phyloP scores from a whole-genome alignment of 177 flowering plant genomes.

The Tripterygium wilfordii region DNA sequence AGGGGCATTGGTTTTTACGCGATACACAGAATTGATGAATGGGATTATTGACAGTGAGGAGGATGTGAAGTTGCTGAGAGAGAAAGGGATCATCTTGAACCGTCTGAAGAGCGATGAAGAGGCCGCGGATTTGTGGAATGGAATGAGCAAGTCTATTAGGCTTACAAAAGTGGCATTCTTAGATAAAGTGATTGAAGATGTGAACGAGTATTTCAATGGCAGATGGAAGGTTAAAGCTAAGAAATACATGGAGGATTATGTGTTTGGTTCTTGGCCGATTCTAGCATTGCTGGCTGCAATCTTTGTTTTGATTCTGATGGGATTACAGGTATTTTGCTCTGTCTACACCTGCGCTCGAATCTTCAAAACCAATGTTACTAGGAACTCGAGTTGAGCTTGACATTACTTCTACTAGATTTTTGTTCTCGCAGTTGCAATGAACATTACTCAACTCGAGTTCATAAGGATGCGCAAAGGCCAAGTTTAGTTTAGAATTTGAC shows the following conservation, averaged over 20 bases:
- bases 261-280: conserved; percentile 33
- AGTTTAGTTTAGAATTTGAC: no score
- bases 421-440: no score
- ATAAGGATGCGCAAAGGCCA: no score
- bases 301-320: conserved; percentile 4
- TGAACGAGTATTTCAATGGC: conserved; percentile 26
- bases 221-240: conserved; percentile 23
- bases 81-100: conserved; percentile 28
- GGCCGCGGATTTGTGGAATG: conserved; percentile 37
- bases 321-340: conserved; percentile 1
- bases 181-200: conserved; percentile 37
- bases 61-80: conserved; percentile 32
- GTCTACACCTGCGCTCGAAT: not conserved
- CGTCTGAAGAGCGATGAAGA: conserved; percentile 35
- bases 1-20: conserved; percentile 34
- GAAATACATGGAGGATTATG: conserved; percentile 16
- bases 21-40: conserved; percentile 41
- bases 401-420: no score
- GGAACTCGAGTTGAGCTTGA: no score
- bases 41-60: conserved; percentile 39
- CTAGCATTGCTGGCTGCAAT: conserved; percentile 27
- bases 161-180: conserved; percentile 29
- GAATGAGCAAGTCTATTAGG: conserved; percentile 37
- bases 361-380: no score
- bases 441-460: no score